Evolutionary conservation across 2,329 filamentous ascomycete species (phyloP).

Genomic region (Pestalotiopsis sp.): DNA sequence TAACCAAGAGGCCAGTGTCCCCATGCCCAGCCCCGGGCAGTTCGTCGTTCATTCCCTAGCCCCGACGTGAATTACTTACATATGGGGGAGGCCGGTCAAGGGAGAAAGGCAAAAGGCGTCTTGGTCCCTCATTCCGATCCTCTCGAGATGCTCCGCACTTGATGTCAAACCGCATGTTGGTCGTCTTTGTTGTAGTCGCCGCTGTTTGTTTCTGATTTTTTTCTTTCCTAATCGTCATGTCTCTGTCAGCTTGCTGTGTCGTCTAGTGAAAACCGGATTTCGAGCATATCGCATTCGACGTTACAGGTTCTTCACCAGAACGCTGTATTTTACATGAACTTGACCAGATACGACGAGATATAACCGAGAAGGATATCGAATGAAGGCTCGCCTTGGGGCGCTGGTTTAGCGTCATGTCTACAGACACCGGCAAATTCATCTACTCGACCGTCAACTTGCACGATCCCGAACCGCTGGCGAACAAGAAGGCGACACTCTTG

Average conservation of each 20-base stretch:
- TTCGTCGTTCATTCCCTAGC: background rate
- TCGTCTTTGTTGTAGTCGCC: background rate
- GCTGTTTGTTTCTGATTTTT: background rate
- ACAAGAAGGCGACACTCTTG: constrained; percentile 29
- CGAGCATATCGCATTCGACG: background rate
- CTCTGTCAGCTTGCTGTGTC: background rate
- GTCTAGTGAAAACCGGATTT: background rate
- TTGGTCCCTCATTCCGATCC: background rate
- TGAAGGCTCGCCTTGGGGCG: background rate
- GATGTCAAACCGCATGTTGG: background rate
- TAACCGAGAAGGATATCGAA: background rate
- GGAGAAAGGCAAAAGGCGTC: background rate
- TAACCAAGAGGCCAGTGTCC: background rate
- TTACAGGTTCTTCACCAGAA: background rate
- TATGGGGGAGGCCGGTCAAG: background rate
- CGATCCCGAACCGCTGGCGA: constrained; percentile 32
- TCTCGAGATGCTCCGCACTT: background rate
- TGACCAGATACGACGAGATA: background rate
- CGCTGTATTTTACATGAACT: background rate
- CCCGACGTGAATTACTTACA: background rate
- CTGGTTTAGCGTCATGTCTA: constrained; percentile 7
- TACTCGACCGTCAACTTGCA: constrained; percentile 25
- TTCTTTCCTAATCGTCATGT: background rate
- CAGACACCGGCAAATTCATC: constrained; percentile 4
- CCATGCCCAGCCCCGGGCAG: background rate